Evolutionary conservation across 345 rosid genomes (phyloP).

Genomic region (Eucalyptus viminalis): DNA sequence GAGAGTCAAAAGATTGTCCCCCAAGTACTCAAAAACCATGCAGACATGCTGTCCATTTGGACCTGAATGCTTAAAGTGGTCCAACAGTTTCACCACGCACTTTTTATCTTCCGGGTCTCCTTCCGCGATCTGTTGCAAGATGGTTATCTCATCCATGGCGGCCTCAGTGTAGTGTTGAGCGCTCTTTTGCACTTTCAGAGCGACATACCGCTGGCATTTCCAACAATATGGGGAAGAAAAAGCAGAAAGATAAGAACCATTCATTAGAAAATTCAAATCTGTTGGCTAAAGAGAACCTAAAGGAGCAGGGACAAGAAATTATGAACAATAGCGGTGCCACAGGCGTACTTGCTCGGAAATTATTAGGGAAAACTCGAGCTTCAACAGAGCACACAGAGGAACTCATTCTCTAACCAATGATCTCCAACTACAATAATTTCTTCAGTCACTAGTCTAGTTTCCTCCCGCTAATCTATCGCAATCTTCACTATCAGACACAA

Average conservation of each 20-base stretch:
- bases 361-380: neutral
- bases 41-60: conserved; percentile 75
- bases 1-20: conserved; percentile 59
- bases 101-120: conserved; percentile 54
- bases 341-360: neutral
- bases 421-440: neutral
- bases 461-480: neutral
- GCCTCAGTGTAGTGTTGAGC: conserved; percentile 75
- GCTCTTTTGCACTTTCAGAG: conserved; percentile 63
- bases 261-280: neutral
- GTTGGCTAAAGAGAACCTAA: neutral
- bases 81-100: conserved; percentile 65
- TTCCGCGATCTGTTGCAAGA: conserved; percentile 57
- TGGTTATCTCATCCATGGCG: conserved; percentile 72
- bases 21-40: conserved; percentile 74
- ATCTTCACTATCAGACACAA: neutral
- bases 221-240: neutral
- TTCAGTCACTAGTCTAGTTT: neutral
- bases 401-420: neutral
- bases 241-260: neutral
- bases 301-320: neutral
- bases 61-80: conserved; percentile 73
- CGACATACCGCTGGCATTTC: conserved; percentile 37
- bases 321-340: neutral
- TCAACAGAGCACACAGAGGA: neutral